Percentiles rank a stretch among this genome's conserved stretches.
phyloP scores from a whole-genome alignment of 2,329 filamentous ascomycete genomes.

The Cadophora sp. region DNA sequence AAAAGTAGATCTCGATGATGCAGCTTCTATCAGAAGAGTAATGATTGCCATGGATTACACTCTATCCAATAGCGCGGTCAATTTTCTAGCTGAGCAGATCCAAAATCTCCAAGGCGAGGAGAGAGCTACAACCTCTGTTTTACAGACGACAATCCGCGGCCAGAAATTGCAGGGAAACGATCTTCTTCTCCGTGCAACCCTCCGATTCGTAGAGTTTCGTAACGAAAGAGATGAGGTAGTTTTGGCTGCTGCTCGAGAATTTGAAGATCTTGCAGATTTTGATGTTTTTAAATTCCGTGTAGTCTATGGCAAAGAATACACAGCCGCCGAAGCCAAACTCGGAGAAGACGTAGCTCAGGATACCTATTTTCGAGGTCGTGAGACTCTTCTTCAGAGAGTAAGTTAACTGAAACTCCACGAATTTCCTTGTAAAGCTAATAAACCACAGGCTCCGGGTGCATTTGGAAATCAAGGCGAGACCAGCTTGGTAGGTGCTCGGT shows the following conservation, averaged over 20 bases:
- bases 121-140: neutral
- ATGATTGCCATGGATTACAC: neutral
- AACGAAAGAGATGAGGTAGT: neutral
- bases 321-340: neutral
- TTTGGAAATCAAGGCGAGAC: neutral
- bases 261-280: neutral
- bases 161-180: neutral
- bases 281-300: neutral
- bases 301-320: neutral
- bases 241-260: neutral
- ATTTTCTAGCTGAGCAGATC: too few relatives aligned
- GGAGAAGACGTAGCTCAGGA: neutral
- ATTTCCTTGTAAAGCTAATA: neutral
- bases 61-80: neutral
- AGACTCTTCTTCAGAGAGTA: neutral
- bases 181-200: neutral
- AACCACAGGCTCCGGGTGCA: neutral
- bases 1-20: slow-evolving; percentile 13
- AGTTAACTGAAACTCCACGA: neutral
- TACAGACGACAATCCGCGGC: neutral
- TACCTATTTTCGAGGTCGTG: neutral
- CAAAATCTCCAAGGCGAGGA: neutral
- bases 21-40: neutral
- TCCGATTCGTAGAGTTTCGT: neutral
- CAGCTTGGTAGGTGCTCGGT: neutral